Base-by-base conservation (phyloP, 2,329 filamentous ascomycete genomes). In the Ascochyta rabiei region DNA sequence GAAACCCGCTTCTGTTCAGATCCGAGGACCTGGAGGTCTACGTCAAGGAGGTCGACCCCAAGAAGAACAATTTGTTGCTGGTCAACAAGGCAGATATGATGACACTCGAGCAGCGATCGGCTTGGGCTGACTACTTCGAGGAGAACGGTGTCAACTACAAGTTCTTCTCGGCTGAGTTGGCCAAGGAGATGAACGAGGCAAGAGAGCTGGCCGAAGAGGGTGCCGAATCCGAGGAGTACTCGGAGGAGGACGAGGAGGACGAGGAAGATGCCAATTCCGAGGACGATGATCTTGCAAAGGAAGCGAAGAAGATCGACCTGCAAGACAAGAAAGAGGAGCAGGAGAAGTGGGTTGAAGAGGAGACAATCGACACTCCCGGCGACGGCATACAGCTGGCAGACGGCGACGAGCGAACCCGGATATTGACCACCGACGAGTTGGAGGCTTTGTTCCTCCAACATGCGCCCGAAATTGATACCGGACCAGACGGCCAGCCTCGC, bases 11-110 rank as follows among this genome's bases (percentile, higher is more conserved):
- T 16, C 84, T 98, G 64, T 99, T 98, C 79, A 86, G 96, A 53
- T 96, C 90, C 5, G 93, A 96, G 65, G 95, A 99, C 80, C 78
- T 99, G 57, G 95, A 98, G 72, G 83, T 81, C 62, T 99, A 99
- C 66, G 95, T 99, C 68, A 96, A 96, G 77, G 91, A 96, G 66
- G 89, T 98, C 23, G 89, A 96, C 68, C 77, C 86, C 2, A 88
- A 86, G 72, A 98, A 99, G 81, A 85, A 92, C 73, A 99, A 98
- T 74, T 72, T 99, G 70, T 76, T 99, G 51, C 81, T 99, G 50
- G 93, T 99, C 71, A 99, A 99, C 82, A 99, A 99, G 82, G 93
- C 95, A 40, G 95, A 99, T 77, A 97, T 99, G 95, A 93, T 99
- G 90, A 96, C 93, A 1, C 76, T 86, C 42, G 86, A 86, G 67